Evolutionary conservation across 2,329 filamentous ascomycete genomes (phyloP).

Genomic region (Paracorniculantispora psalliotae): DNA sequence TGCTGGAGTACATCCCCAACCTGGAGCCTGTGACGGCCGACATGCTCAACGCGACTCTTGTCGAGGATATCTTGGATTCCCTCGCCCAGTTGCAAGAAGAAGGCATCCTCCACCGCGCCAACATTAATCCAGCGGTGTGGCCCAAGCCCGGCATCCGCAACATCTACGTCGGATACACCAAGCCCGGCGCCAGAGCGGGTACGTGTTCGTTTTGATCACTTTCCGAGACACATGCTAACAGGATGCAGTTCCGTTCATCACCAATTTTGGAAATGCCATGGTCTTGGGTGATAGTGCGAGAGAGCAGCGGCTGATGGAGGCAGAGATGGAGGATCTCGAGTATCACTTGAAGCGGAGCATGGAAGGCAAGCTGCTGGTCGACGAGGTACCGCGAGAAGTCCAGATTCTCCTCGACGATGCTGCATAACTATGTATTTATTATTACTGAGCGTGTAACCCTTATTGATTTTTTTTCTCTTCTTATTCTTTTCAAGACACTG

Average conservation of each 20-base stretch:
- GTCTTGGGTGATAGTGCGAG: not conserved
- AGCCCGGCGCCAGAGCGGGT: not conserved
- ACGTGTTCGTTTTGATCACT: not conserved
- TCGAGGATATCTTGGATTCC: not conserved
- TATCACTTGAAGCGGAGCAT: not conserved
- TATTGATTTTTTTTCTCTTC: not conserved
- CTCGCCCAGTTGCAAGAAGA: constrained; percentile 1
- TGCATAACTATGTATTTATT: not conserved
- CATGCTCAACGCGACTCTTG: not conserved
- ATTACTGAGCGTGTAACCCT: not conserved
- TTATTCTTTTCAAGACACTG: not conserved
- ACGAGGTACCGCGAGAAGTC: not conserved
- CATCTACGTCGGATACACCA: not conserved
- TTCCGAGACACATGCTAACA: not conserved
- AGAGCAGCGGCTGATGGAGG: not conserved
- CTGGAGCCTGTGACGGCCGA: not conserved
- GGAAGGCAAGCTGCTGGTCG: not conserved
- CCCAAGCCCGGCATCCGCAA: constrained; percentile 1
- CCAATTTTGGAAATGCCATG: not conserved
- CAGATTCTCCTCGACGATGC: not conserved
- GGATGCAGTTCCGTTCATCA: not conserved
- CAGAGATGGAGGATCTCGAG: not conserved
- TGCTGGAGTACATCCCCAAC: constrained; percentile 3
- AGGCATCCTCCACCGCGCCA: not conserved
- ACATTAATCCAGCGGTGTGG: constrained; percentile 1